Percentiles rank a stretch among this genome's conserved stretches.
Evolutionary conservation across 2,329 filamentous ascomycete species (phyloP).

Genomic region (Cladosporium sp.): DNA sequence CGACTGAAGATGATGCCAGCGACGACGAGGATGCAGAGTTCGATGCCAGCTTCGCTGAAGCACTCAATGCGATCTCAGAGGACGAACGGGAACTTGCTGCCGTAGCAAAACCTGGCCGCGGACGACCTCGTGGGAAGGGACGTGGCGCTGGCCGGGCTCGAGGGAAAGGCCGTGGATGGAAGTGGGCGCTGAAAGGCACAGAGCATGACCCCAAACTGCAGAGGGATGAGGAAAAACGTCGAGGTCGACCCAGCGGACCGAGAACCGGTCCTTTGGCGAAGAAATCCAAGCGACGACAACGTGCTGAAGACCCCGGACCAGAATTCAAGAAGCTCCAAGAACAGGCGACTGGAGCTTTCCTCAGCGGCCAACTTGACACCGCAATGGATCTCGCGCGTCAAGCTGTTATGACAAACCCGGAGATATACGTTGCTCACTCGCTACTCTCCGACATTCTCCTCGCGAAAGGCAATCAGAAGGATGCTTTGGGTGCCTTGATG

Average conservation of each 20-base stretch:
- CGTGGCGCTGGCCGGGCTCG: conserved; percentile 27
- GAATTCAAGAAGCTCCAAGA: conserved; percentile 70
- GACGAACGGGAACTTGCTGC: conserved; percentile 2
- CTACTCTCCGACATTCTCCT: conserved; percentile 61
- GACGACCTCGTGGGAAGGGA: conserved; percentile 19
- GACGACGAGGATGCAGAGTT: conserved; percentile 11
- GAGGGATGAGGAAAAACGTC: conserved; percentile 24
- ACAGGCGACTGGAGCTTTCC: conserved; percentile 67
- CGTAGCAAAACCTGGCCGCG: conserved; percentile 3
- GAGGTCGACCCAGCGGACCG: conserved; percentile 22
- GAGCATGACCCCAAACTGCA: conserved; percentile 32
- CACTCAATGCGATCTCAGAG: conserved; percentile 8
- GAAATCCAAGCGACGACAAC: conserved; percentile 35
- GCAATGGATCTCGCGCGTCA: conserved; percentile 55
- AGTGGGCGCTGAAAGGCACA: conserved; percentile 35
- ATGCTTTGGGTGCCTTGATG: conserved; percentile 57
- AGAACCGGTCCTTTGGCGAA: conserved; percentile 22
- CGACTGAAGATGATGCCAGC: conserved; percentile 7
- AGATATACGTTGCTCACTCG: conserved; percentile 62
- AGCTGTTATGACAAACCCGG: conserved; percentile 59
- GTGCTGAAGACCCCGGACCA: conserved; percentile 62
- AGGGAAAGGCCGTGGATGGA: conserved; percentile 31
- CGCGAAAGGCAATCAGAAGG: conserved; percentile 56
- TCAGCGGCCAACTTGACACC: conserved; percentile 60
- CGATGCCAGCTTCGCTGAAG: conserved; percentile 8